Conservation (phyloP, 805 yeast genomes). For the Metschnikowia santaceciliae region DNA sequence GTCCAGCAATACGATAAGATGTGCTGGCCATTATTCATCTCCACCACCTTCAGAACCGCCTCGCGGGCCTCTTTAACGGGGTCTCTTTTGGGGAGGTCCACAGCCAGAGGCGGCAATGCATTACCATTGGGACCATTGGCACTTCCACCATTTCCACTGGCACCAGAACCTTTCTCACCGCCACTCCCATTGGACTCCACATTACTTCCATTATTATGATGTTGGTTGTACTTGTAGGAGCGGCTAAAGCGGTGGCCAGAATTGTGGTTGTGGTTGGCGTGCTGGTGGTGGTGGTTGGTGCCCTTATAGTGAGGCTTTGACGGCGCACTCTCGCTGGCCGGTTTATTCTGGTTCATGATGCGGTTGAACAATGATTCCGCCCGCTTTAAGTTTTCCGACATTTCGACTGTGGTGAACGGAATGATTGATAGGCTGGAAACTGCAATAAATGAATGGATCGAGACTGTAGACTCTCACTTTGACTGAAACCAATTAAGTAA, state of each 20-base stretch:
- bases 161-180: too few species aligned
- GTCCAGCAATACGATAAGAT: constrained; percentile 47
- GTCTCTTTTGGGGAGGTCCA: constrained; percentile 32
- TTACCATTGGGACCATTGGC: background rate
- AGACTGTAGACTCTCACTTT: too few species aligned
- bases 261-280: constrained; percentile 4
- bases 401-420: constrained; percentile 6
- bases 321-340: constrained; percentile 5
- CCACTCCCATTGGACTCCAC: too few species aligned
- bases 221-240: constrained; percentile 7
- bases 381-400: constrained; percentile 45
- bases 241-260: constrained; percentile 8
- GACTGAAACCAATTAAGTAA: too few species aligned
- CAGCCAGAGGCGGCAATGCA: constrained; percentile 5
- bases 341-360: constrained; percentile 39
- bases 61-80: constrained; percentile 34
- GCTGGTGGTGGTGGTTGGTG: background rate
- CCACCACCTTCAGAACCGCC: constrained; percentile 17
- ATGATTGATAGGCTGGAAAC: background rate
- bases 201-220: constrained; percentile 1
- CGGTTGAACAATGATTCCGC: constrained; percentile 45
- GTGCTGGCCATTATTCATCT: constrained; percentile 26
- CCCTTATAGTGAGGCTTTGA: constrained; percentile 7
- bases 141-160: background rate
- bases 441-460: too few species aligned